Base-by-base conservation (phyloP, 192 early-diverging fungal genomes). In the Coemansia asiatica region DNA sequence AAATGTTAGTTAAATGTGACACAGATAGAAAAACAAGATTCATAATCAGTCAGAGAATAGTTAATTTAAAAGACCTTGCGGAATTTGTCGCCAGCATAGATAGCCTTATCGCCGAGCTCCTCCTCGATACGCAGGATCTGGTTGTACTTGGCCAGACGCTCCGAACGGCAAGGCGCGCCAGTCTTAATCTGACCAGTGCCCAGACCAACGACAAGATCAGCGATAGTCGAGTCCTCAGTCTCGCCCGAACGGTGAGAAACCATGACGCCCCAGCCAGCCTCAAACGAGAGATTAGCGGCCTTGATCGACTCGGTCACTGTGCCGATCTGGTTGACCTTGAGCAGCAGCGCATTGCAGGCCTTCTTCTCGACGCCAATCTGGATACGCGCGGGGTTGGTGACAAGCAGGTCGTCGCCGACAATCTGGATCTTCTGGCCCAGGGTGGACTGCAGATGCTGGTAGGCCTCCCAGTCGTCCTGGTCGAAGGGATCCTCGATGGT, bases 291-390 rank as follows among this genome's bases (percentile, higher is more conserved):
- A 63, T 83, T 79, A 51, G 90, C 87, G 47, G 90, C 90, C 76
- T 90, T 85, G 83, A 98, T 98, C 50, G 90, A 92, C 86, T 98
- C 96, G 72, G 91, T 94, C 27, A 98, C 87, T 61, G 93, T 93
- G 59, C 96, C 96, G 81, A 98, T 98, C 83, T 97, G 96, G 90
- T 98, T 98, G 68, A 98, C 94, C 87, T 98, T 98, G 76, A 98
- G 88, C 71, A 98, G 84, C 44, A 98, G 88, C 18, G 88, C 93
- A 69, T 94, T 95, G 88, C 92, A 93, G 56, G 95, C 85, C 87
- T 92, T 96, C 89, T 94, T 91, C 68, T 94, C 90, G 48, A 97
- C 88, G 67, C 93, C 96, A 46, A 87, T 93, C 44, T 76, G 40
- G 71, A 98, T 98, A 71, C 92, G 93, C 56, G 85, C 61, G 61